These are phyloP conservation scores for Marasmius sp. DNA, from an alignment of 1,284 basidiomycete genomes.

Conservation along the genomic window DNA sequence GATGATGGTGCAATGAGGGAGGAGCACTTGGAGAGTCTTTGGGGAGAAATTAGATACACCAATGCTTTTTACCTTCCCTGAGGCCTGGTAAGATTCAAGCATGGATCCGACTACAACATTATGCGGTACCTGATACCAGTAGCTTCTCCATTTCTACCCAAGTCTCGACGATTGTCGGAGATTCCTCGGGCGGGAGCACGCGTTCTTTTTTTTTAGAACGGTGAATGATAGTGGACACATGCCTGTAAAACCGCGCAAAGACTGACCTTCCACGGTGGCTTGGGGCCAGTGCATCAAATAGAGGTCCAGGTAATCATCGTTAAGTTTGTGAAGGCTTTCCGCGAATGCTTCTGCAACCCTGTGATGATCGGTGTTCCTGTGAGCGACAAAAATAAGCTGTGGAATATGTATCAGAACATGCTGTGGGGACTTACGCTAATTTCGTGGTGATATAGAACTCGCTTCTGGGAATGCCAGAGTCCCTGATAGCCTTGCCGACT, in stretches of 20 bases:
- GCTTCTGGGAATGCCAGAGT: conserved; percentile 42
- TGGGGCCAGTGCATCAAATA: conserved; percentile 71
- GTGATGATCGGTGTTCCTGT: conserved; percentile 38
- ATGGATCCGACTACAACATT: not conserved
- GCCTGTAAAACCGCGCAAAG: not conserved
- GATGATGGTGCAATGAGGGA: conserved; percentile 38
- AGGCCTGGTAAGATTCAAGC: not conserved
- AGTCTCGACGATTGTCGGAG: conserved; percentile 50
- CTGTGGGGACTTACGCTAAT: conserved; percentile 26
- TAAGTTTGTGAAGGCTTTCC: conserved; percentile 54
- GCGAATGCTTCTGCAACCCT: conserved; percentile 52
- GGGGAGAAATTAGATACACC: conserved; percentile 73
- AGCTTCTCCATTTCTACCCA: conserved; percentile 60
- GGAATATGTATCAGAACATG: not conserved
- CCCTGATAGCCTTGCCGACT: conserved; percentile 50
- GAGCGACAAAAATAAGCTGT: not conserved
- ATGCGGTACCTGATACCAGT: conserved; percentile 29
- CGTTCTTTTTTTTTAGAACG: not conserved
- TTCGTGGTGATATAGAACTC: conserved; percentile 56
- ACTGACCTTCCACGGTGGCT: conserved; percentile 11
- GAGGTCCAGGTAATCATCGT: conserved; percentile 66
- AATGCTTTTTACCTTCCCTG: conserved; percentile 53
- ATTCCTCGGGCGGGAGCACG: conserved; percentile 35
- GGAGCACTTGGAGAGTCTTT: conserved; percentile 43
- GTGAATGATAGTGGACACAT: not conserved